phyloP scores from a whole-genome alignment of 805 yeast genomes.

The Metschnikowia lachancei region DNA sequence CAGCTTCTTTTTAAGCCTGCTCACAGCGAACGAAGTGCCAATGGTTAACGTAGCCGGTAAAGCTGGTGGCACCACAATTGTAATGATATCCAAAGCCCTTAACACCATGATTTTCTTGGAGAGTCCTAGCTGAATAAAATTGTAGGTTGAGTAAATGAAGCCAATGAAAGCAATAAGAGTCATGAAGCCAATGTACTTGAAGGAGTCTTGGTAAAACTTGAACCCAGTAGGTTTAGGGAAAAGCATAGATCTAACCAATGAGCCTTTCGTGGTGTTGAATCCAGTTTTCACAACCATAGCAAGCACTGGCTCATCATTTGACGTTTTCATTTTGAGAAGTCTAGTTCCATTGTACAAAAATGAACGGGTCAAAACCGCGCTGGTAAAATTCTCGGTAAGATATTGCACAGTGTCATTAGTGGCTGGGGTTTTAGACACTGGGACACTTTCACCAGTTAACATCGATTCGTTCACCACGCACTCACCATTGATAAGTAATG shows the following conservation, averaged over 20 bases:
- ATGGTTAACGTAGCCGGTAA: slow-evolving; percentile 95
- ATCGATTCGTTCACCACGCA: slow-evolving; percentile 96
- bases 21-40: slow-evolving; percentile 90
- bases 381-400: slow-evolving; percentile 58
- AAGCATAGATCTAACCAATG: slow-evolving; percentile 89
- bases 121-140: slow-evolving; percentile 75
- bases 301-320: slow-evolving; percentile 71
- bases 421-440: slow-evolving; percentile 80
- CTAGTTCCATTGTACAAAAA: slow-evolving; percentile 87
- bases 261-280: slow-evolving; percentile 93
- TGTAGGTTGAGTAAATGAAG: slow-evolving; percentile 75
- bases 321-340: slow-evolving; percentile 74
- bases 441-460: slow-evolving; percentile 98
- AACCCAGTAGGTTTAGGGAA: slow-evolving; percentile 94
- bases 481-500: slow-evolving; percentile 83
- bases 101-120: slow-evolving; percentile 67
- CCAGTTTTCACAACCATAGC: slow-evolving; percentile 91
- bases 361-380: slow-evolving; percentile 67
- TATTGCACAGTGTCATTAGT: slow-evolving; percentile 56
- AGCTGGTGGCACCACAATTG: slow-evolving; percentile 98
- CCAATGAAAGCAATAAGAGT: slow-evolving; percentile 80
- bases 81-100: slow-evolving; percentile 89
- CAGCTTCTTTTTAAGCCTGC: slow-evolving; percentile 59
- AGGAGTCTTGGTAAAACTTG: slow-evolving; percentile 91
- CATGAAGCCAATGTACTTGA: slow-evolving; percentile 95